Conservation (phyloP, 306 rosid species). For the Ormosia semicastrata region DNA sequence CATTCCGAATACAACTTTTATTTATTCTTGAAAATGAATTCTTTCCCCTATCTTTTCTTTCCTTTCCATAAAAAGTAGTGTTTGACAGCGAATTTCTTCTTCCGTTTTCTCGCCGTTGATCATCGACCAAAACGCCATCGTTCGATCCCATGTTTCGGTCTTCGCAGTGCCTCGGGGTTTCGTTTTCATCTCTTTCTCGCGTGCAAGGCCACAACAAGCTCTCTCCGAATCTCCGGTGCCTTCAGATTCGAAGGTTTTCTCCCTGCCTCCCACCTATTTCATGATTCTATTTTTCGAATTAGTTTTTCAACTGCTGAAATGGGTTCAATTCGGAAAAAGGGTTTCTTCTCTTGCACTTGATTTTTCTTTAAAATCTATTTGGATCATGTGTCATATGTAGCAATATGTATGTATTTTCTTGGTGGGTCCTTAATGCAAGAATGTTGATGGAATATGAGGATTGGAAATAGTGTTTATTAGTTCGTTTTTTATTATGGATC, state of each 20-base stretch:
- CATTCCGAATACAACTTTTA: too few species aligned
- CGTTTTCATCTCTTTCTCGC: neutral
- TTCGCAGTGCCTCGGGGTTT: neutral
- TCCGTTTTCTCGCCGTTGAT: too few species aligned
- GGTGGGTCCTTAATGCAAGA: neutral
- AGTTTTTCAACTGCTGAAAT: neutral
- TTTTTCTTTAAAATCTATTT: neutral
- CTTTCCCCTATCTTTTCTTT: too few species aligned
- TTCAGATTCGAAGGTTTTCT: conserved; percentile 1
- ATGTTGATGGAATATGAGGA: neutral
- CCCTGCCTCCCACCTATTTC: neutral
- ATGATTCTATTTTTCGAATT: neutral
- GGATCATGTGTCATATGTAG: neutral
- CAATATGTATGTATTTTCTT: neutral
- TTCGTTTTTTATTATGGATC: neutral
- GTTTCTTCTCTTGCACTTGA: neutral
- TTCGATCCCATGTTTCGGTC: neutral
- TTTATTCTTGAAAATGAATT: too few species aligned
- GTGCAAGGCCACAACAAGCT: too few species aligned
- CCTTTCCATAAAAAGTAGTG: too few species aligned
- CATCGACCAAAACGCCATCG: neutral
- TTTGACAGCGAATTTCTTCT: too few species aligned
- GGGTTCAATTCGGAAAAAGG: neutral
- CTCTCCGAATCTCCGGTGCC: neutral
- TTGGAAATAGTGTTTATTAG: neutral